These are phyloP conservation scores for Botrytis hyacinthi DNA, from an alignment of 2,329 filamentous ascomycete genomes.

Conservation along the genomic window DNA sequence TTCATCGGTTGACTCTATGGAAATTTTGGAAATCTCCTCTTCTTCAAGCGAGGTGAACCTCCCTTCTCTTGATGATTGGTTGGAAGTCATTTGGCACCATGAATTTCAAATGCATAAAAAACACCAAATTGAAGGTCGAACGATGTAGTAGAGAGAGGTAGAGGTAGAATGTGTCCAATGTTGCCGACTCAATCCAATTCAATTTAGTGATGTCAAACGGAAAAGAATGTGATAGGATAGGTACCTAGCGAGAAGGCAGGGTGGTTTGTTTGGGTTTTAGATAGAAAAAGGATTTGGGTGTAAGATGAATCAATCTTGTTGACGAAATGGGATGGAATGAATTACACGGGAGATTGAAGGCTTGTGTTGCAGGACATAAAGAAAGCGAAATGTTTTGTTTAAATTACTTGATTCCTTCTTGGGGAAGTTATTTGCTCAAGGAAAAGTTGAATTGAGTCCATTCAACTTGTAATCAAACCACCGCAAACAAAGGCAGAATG, in stretches of 20 bases:
- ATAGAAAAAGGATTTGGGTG: neutral
- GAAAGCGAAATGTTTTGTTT: neutral
- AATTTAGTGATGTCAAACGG: neutral
- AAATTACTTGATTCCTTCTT: neutral
- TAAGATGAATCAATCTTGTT: neutral
- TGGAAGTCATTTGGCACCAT: constrained; percentile 4
- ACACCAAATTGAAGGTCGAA: neutral
- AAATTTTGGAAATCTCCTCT: constrained; percentile 56
- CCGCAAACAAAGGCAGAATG: neutral
- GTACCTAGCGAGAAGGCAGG: neutral
- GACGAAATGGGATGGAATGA: neutral
- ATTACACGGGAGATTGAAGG: neutral
- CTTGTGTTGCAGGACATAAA: too few relatives aligned
- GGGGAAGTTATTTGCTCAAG: neutral
- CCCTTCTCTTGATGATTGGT: neutral
- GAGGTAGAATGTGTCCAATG: neutral
- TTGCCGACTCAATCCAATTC: neutral
- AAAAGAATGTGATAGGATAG: neutral
- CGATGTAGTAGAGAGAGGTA: neutral
- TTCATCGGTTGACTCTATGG: constrained; percentile 50
- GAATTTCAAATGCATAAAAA: neutral
- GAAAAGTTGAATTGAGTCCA: neutral
- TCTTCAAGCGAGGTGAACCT: constrained; percentile 40
- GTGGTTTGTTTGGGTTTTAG: neutral
- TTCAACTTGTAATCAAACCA: neutral